These are phyloP conservation scores for Geosmithia putterillii DNA, from an alignment of 2,329 filamentous ascomycete genomes.

Conservation along the genomic window DNA sequence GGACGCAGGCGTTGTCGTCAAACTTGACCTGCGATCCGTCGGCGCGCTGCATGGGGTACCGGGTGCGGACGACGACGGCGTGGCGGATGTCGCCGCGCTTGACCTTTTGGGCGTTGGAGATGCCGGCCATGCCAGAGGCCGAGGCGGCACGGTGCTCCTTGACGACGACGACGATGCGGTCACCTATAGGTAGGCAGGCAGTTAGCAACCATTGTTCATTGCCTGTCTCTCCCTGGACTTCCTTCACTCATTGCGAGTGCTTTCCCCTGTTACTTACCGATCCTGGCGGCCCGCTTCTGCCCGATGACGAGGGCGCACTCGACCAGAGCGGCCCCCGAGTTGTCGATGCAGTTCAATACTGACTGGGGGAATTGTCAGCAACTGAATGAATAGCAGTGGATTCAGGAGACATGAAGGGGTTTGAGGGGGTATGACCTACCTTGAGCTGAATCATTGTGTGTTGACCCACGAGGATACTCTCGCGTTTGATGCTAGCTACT, in stretches of 20 bases:
- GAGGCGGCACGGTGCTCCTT: constrained; percentile 85
- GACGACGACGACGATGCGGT: constrained; percentile 93
- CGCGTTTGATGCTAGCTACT: not conserved
- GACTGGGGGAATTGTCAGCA: constrained; percentile 42
- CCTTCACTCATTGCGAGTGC: not conserved
- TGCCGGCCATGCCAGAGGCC: constrained; percentile 58
- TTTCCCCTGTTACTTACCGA: constrained; percentile 74
- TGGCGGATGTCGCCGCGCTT: constrained; percentile 93
- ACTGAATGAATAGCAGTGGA: not conserved
- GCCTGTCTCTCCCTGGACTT: not conserved
- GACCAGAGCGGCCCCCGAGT: constrained; percentile 92
- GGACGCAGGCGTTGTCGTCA: constrained; percentile 94
- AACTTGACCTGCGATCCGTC: constrained; percentile 89
- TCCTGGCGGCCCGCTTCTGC: constrained; percentile 77
- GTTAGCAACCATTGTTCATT: not conserved
- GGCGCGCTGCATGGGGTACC: constrained; percentile 72
- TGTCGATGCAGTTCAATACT: constrained; percentile 99
- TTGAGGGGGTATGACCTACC: constrained; percentile 26
- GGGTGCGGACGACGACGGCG: constrained; percentile 86
- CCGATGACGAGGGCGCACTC: constrained; percentile 90
- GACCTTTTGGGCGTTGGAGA: constrained; percentile 76
- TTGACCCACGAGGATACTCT: not conserved
- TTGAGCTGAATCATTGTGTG: constrained; percentile 79
- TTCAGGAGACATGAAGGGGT: not conserved
- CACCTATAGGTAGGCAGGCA: constrained; percentile 45